Evolutionary conservation across 345 rosid genomes (phyloP), one percentile per base, ranked within the genome.

Genomic region (Psidium friedrichsthalianum): DNA sequence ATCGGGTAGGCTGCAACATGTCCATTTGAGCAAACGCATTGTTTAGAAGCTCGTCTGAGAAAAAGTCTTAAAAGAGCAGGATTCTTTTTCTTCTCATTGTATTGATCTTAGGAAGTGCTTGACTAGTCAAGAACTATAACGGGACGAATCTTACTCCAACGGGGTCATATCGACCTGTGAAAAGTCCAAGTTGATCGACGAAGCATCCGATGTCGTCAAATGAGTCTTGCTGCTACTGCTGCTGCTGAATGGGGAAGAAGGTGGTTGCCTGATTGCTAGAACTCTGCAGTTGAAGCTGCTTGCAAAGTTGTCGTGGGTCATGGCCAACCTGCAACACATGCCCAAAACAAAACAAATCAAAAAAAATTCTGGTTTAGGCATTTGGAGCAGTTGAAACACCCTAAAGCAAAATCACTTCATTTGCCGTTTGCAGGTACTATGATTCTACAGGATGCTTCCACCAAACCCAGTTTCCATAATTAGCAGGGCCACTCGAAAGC

Each of bases 1-100:
- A 85, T 94, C 90, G 25, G 97, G 98, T 15, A 92, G 53, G 84
- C 99, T 96, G 94, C 89, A 92, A 86, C 1, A 29, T 25, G 29
- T 52, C 42, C 21, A n/a, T 56, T 44, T 9, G 14, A 87, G 29
- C 22, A 47, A 59, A 40, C 2, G 22, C 47, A 55, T 11, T 29
- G 51, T 42, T n/a, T 40, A 83, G 74, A 47, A 83, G 51, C 51
- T 36, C 20, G 11, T 83, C 18, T 12, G 51, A 86, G 40, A 82
- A 64, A 24, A 47, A 51, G 40, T 40, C n/a, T 47, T 44, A 44
- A 74, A 10, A 74, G 51, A 11, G 56, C 53, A 82, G 42, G 25
- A 27, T 18, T 69, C 47, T 2, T 36, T 36, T 69, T 9, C 78
- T 69, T 20, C 13, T 4, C 25, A 69, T 32, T 69, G 47, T 9